These are phyloP conservation scores for Aspergillus brasiliensis DNA, from an alignment of 2,329 filamentous ascomycete genomes.

Conservation along the genomic window DNA sequence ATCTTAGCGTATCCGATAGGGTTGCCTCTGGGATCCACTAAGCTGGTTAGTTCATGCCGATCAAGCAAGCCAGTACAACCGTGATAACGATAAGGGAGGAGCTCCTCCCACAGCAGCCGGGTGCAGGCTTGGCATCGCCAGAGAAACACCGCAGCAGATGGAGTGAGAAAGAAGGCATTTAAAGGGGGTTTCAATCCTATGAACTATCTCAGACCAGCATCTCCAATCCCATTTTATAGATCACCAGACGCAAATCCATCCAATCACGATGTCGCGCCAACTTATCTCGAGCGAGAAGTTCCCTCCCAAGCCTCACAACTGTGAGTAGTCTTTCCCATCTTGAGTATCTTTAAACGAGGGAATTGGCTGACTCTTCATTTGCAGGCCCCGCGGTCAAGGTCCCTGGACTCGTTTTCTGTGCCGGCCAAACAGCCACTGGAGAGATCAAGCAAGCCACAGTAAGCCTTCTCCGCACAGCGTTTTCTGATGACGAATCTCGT, in stretches of 20 bases:
- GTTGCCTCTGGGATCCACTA: neutral
- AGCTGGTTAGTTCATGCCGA: neutral
- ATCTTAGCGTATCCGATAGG: neutral
- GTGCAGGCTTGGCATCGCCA: neutral
- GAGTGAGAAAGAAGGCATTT: neutral
- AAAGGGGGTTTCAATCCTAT: neutral
- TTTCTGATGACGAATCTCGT: neutral
- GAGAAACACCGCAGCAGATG: too few relatives aligned
- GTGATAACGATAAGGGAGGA: neutral
- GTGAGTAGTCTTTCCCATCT: conserved; percentile 26
- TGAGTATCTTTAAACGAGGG: too few relatives aligned
- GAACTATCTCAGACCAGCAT: too few relatives aligned
- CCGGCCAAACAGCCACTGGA: conserved; percentile 53
- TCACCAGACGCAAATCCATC: neutral
- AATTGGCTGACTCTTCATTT: neutral
- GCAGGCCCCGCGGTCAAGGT: conserved; percentile 48
- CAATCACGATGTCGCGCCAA: conserved; percentile 46
- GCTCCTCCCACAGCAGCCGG: neutral
- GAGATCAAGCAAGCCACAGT: conserved; percentile 53
- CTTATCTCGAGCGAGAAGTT: conserved; percentile 53
- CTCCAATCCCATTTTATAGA: too few relatives aligned
- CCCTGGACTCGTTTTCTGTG: conserved; percentile 51
- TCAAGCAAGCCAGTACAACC: neutral
- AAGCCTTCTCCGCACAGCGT: conserved; percentile 7
- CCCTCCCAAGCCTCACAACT: conserved; percentile 52